A percentile compares a stretch with the other conserved stretches of the same genome.
These are phyloP conservation scores for Nemania sp. DNA, from an alignment of 2,329 filamentous ascomycete genomes.

Conservation along the genomic window DNA sequence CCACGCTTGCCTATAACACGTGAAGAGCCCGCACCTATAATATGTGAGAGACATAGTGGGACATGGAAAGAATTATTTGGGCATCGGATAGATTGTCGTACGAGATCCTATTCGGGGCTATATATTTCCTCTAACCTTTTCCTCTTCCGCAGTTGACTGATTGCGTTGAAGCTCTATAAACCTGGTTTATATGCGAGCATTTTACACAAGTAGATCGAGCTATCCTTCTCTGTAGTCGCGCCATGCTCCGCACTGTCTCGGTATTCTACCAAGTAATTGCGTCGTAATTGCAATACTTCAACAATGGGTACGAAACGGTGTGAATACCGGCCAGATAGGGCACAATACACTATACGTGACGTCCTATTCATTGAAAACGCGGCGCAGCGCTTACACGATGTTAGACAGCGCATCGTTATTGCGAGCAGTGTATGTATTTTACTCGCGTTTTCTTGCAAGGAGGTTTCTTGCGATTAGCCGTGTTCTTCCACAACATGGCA, in stretches of 20 bases:
- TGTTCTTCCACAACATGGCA: not conserved
- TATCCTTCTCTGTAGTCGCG: not conserved
- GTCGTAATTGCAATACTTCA: not conserved
- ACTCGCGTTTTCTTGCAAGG: slow-evolving; percentile 3
- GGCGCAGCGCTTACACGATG: slow-evolving; percentile 19
- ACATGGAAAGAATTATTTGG: not conserved
- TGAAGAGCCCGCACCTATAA: not conserved
- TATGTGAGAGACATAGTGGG: not conserved
- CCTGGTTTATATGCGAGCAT: not conserved
- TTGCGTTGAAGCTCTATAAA: not conserved
- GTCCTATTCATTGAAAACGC: not conserved
- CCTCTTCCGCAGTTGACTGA: not conserved
- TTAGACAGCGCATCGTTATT: slow-evolving; percentile 1
- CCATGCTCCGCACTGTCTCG: not conserved
- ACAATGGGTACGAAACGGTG: not conserved
- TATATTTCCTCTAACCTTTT: not conserved
- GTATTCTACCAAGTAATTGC: not conserved
- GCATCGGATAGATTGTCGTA: not conserved
- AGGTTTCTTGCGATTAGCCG: not conserved
- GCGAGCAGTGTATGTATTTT: not conserved
- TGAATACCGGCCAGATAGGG: not conserved
- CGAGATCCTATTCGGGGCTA: slow-evolving; percentile 6
- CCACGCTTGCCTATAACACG: not conserved
- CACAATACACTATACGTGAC: not conserved
- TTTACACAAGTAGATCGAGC: not conserved